Evolutionary conservation across 306 rosid species (phyloP), one percentile per base, ranked within the genome.

Genomic region (Citrullus mucosospermus): DNA sequence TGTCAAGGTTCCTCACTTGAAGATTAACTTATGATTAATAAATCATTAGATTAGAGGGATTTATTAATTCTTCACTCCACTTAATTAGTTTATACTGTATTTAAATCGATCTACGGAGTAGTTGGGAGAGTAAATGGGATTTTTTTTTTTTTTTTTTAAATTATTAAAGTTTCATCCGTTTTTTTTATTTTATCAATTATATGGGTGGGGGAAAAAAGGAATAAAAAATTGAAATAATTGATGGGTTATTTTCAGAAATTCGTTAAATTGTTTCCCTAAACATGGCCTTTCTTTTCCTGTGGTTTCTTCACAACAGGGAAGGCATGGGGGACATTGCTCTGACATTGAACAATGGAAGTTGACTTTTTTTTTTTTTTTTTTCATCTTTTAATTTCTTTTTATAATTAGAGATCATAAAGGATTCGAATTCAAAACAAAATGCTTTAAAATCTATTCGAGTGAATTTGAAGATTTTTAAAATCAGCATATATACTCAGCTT

Each of bases 101-200:
- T 71, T 25, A 46, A 43, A n/a, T 41, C 9, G 2, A 43, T 41
- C 14, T 77, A 78, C 50, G 60, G 79, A 79, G 78, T 30, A 51
- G 84, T 81, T 71, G 80, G 76, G 59, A 39, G 65, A 39, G 65
- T 68, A 59, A 28, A 60, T 79, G 76, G 68, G 76, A 82, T 41
- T 41, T 41, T 41, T 6, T 25, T 25, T 25, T 22, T 22, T 22
- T 22, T 22, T 22, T 22, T 22, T 22, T 22, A 61, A 59, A 39
- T 39, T 6, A 6, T 22, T 59, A 8, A 1, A 20, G 2, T 58
- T 5, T 43, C 10, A 8, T 43, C 46, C 46, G 1, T 9, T 43
- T 43, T 43, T 44, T 44, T 8, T 44, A 2, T 11, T 3, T 8
- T 46, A 46, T 9, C 12, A 51, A 51, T 4, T 14, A 30, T 12